Conservation (phyloP, 176 grass and related monocot genomes). For the Oryza brachyantha region DNA sequence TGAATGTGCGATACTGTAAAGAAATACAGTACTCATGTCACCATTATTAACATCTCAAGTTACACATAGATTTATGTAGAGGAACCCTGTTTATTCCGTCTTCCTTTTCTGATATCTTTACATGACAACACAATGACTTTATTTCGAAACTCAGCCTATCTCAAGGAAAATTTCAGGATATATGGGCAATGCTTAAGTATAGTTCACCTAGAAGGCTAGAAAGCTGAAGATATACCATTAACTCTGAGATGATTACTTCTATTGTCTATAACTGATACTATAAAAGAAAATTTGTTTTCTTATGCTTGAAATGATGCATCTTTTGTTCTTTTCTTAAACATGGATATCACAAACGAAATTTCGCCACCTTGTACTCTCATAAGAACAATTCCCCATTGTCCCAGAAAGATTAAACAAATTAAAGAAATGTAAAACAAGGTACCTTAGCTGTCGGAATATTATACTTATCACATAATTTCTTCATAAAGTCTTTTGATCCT, state of each 20-base stretch:
- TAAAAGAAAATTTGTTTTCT: neutral
- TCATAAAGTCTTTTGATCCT: slow-evolving; percentile 94
- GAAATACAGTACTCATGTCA: slow-evolving; percentile 10
- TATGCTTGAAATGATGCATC: neutral
- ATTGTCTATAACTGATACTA: neutral
- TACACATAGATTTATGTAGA: slow-evolving; percentile 5
- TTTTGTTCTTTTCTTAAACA: neutral
- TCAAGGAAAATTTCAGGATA: neutral
- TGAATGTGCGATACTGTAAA: slow-evolving; percentile 73
- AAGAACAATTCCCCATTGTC: neutral
- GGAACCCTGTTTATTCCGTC: neutral
- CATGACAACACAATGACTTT: neutral
- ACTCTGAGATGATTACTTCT: neutral
- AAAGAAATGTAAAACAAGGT: slow-evolving; percentile 15
- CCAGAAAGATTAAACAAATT: neutral
- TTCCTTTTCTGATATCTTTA: neutral
- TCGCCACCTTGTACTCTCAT: neutral
- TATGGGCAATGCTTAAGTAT: neutral
- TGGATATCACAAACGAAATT: neutral
- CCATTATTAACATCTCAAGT: neutral
- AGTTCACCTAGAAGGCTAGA: neutral
- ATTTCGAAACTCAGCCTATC: neutral
- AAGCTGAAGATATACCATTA: neutral
- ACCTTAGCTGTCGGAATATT: slow-evolving; percentile 85
- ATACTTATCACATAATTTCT: slow-evolving; percentile 80